Base-by-base conservation (phyloP, 73 alveolate species). In the Paramecium sonneborni region DNA sequence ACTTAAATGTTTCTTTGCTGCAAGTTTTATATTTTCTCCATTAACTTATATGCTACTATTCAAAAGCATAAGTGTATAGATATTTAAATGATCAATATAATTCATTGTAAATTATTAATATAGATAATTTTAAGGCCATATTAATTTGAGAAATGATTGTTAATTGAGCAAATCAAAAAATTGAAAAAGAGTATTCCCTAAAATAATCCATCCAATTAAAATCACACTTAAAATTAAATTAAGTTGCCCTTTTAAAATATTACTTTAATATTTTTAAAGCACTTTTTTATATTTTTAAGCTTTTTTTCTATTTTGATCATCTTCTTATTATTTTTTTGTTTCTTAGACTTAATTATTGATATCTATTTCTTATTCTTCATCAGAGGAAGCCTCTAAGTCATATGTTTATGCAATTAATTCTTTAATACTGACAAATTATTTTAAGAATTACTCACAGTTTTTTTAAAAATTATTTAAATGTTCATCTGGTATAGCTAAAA, bases 401-500 rank as follows among this genome's bases (percentile, higher is more conserved):
- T 58, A 57, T 1, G 20, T 24, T 37, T 86, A 56, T 12, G 46
- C 72, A 8, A 35, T 37, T 23, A 86, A 34, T 37, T 86, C 86
- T 67, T 86, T 39, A 35, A 86, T 62, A 62, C 88, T 62, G 21
- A 41, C 85, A 37, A 39, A 86, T 14, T 37, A 57, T 46, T 86
- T 86, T 20, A 86, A 52, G 46, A 86, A 86, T 26, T 58, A 38
- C 12, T 86, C 93, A 20, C 93, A 86, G 12, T 57, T 30, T 41
- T 43, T 57, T 15, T 86, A 58, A 8, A 86, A 67, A 14, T 20
- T 20, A 39, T 34, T 48, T 12, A 86, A 24, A 34, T 86, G 93
- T 12, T 39, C 21, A 67, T 35, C 76, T 12, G 93, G 93, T 5
- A 86, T 86, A 34, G 52, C 93, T 28, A 86, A 86, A 44, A 86